Conservation (phyloP, 2,329 filamentous ascomycete genomes). For the Diplodia sapinea region DNA sequence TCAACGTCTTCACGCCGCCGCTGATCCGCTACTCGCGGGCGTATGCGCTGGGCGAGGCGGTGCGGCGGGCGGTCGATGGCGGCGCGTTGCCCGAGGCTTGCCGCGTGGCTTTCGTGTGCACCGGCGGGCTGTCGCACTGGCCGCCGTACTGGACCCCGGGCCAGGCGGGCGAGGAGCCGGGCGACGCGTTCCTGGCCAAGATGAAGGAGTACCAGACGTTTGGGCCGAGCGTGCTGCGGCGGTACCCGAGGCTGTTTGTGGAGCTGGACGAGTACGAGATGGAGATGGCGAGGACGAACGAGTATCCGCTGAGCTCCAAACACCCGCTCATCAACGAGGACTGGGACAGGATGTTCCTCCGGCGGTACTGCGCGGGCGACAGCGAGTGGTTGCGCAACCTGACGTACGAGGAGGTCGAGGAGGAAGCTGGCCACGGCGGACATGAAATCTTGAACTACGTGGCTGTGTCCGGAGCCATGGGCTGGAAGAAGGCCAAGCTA, state of each 20-base stretch:
- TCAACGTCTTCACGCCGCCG: conserved; percentile 43
- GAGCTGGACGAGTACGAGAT: conserved; percentile 42
- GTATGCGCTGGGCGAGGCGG: conserved; percentile 41
- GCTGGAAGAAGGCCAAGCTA: conserved; percentile 28
- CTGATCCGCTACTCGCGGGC: conserved; percentile 42
- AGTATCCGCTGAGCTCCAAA: conserved; percentile 41
- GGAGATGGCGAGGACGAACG: conserved; percentile 42
- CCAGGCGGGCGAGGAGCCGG: conserved; percentile 38
- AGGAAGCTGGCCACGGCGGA: conserved; percentile 36
- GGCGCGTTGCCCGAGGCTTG: conserved; percentile 23
- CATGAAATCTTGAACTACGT: conserved; percentile 38
- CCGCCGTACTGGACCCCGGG: conserved; percentile 41
- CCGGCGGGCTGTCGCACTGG: conserved; percentile 39
- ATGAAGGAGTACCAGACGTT: conserved; percentile 43
- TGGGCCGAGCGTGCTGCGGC: conserved; percentile 37
- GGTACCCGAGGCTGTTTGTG: conserved; percentile 39
- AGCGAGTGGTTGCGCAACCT: conserved; percentile 35
- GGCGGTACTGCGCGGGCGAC: conserved; percentile 34
- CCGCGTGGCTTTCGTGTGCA: conserved; percentile 31
- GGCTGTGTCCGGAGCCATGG: conserved; percentile 32
- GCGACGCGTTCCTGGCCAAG: conserved; percentile 39
- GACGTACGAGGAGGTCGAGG: conserved; percentile 37
- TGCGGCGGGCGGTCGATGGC: conserved; percentile 32
- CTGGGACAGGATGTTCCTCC: conserved; percentile 41
- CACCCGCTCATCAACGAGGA: conserved; percentile 42